A percentile compares a stretch with the other conserved stretches of the same genome.
These are phyloP conservation scores for Metschnikowia dekortorum DNA, from an alignment of 805 yeast genomes.

Conservation along the genomic window DNA sequence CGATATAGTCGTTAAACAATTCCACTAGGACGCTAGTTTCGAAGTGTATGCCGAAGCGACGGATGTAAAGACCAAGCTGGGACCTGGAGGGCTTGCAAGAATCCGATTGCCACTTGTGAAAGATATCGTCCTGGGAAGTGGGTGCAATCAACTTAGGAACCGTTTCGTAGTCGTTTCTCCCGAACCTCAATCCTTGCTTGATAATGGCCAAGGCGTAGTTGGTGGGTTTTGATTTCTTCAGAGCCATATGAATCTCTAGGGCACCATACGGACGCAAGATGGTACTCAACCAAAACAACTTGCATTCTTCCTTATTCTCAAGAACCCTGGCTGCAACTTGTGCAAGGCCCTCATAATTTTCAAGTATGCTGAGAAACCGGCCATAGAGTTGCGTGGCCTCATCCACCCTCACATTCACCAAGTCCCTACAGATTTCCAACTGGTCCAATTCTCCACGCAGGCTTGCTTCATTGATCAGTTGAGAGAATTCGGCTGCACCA, in stretches of 20 bases:
- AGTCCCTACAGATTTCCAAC: conserved; percentile 13
- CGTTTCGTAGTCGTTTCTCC: conserved; percentile 50
- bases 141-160: conserved; percentile 41
- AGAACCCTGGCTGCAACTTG: conserved; percentile 3
- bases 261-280: conserved; percentile 49
- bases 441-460: conserved; percentile 13
- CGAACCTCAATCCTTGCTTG: conserved; percentile 66
- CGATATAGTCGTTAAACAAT: conserved; percentile 26
- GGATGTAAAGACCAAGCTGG: conserved; percentile 55
- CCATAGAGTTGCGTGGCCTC: conserved; percentile 22
- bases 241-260: conserved; percentile 30
- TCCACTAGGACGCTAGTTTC: conserved; percentile 38
- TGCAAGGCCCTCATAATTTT: not conserved
- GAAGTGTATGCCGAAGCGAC: conserved; percentile 52
- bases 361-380: conserved; percentile 10
- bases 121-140: conserved; percentile 11
- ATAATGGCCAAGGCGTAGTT: conserved; percentile 49
- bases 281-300: conserved; percentile 44
- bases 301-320: conserved; percentile 13
- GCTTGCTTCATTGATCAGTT: conserved; percentile 17
- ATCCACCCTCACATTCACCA: conserved; percentile 17
- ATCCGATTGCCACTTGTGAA: conserved; percentile 15
- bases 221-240: conserved; percentile 30
- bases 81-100: conserved; percentile 39
- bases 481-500: conserved; percentile 24